phyloP scores from a whole-genome alignment of 768 basidiomycete genomes.

The Kwoniella dendrophila region DNA sequence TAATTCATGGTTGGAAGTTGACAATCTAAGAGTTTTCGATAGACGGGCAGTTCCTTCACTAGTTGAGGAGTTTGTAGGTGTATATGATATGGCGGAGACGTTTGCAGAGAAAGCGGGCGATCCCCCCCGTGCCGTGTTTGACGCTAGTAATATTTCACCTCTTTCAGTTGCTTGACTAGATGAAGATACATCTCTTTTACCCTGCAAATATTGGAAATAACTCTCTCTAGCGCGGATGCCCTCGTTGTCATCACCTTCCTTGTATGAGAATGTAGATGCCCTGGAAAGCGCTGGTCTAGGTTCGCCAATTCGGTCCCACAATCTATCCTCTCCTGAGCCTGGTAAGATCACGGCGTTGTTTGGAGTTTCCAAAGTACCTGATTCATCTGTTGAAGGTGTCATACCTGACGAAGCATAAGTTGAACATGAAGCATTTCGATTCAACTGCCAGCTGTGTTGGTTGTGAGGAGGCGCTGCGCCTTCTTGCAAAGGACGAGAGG shows the following conservation, averaged over 20 bases:
- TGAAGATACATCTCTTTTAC: background rate
- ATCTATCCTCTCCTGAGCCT: constrained; percentile 2
- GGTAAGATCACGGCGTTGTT: constrained; percentile 11
- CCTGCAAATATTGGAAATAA: background rate
- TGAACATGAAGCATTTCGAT: constrained; percentile 14
- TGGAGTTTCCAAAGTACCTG: constrained; percentile 11
- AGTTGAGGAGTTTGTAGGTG: constrained; percentile 4
- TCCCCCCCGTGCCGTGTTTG: background rate
- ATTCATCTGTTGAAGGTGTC: constrained; percentile 18
- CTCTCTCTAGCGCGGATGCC: background rate
- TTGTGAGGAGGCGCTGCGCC: constrained; percentile 9
- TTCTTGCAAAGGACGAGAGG: constrained; percentile 1
- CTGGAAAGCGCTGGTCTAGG: constrained; percentile 10
- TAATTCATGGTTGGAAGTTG: constrained; percentile 13
- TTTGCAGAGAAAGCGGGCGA: background rate
- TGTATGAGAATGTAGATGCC: constrained; percentile 17
- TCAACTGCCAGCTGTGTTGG: constrained; percentile 12
- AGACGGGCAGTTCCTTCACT: constrained; percentile 8
- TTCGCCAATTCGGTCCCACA: constrained; percentile 8
- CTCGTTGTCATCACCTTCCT: constrained; percentile 17
- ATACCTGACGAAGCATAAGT: constrained; percentile 8
- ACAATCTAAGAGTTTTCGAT: background rate
- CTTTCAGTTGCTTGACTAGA: background rate
- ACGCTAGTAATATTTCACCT: background rate
- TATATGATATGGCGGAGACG: background rate